Evolutionary conservation across 2,329 filamentous ascomycete species (phyloP).

Genomic region (Fusarium devonianum): DNA sequence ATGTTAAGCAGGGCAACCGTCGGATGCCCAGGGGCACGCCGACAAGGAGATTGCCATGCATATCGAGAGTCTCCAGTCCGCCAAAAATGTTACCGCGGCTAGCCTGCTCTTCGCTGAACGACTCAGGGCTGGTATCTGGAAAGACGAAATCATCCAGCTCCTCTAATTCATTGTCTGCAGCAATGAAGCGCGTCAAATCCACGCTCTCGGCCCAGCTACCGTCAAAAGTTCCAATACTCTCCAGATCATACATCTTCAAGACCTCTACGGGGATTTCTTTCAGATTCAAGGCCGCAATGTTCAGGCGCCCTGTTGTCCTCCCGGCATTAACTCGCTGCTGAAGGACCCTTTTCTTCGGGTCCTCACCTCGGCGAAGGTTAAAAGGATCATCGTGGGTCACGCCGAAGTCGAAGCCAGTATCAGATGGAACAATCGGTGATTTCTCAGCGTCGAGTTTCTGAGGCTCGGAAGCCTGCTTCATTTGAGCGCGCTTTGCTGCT

Average conservation of each 20-base stretch:
- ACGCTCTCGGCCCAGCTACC: conserved; percentile 91
- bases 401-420: conserved; percentile 57
- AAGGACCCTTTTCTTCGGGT: conserved; percentile 70
- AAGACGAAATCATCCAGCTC: conserved; percentile 77
- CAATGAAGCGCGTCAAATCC: conserved; percentile 82
- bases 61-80: conserved; percentile 79
- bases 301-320: conserved; percentile 80
- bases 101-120: conserved; percentile 70
- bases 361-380: conserved; percentile 67
- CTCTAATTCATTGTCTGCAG: conserved; percentile 88
- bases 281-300: conserved; percentile 85
- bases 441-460: conserved; percentile 21
- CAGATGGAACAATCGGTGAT: conserved; percentile 55
- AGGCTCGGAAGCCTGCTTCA: conserved; percentile 44
- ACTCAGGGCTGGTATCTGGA: conserved; percentile 70
- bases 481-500: conserved; percentile 72
- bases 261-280: conserved; percentile 83
- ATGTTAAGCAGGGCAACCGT: conserved; percentile 75
- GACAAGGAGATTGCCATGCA: conserved; percentile 83
- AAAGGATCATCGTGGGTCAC: conserved; percentile 70
- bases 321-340: conserved; percentile 76
- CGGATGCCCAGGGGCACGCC: conserved; percentile 78
- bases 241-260: conserved; percentile 87
- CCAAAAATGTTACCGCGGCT: conserved; percentile 78
- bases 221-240: conserved; percentile 67